Evolutionary conservation across 78 protist genomes (phyloP).

Genomic region (Diacronema lutheri): DNA sequence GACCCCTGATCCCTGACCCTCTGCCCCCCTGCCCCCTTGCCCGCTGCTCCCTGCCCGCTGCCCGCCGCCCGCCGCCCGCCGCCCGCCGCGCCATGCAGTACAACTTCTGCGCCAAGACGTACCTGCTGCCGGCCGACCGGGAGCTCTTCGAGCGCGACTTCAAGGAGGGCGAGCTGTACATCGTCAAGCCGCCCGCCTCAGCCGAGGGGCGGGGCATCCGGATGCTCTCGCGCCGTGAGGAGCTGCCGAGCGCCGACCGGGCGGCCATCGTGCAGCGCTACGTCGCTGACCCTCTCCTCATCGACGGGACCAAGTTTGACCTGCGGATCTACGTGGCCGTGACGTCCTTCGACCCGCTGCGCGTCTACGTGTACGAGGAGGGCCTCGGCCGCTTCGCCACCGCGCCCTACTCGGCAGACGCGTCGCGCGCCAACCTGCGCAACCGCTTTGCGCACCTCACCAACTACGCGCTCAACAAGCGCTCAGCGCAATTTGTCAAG

Average conservation of each 20-base stretch:
- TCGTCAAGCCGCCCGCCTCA: conserved; percentile 42
- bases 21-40: too few relatives aligned
- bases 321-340: conserved; percentile 54
- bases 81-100: neutral
- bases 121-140: conserved; percentile 24
- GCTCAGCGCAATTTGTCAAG: neutral
- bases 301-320: conserved; percentile 66
- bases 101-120: conserved; percentile 6
- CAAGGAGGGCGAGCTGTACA: conserved; percentile 24
- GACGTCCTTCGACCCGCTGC: conserved; percentile 53
- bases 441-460: conserved; percentile 44
- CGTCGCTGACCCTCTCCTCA: conserved; percentile 52
- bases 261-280: conserved; percentile 37
- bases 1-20: too few relatives aligned
- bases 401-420: neutral
- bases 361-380: conserved; percentile 33
- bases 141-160: conserved; percentile 25
- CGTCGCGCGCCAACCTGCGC: neutral
- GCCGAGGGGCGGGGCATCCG: conserved; percentile 50
- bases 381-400: conserved; percentile 52
- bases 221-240: neutral
- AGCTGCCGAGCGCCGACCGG: neutral
- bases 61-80: neutral
- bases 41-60: too few relatives aligned
- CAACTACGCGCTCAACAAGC: conserved; percentile 49